Conservation (phyloP, 345 rosid species). For the Linum tenue region DNA sequence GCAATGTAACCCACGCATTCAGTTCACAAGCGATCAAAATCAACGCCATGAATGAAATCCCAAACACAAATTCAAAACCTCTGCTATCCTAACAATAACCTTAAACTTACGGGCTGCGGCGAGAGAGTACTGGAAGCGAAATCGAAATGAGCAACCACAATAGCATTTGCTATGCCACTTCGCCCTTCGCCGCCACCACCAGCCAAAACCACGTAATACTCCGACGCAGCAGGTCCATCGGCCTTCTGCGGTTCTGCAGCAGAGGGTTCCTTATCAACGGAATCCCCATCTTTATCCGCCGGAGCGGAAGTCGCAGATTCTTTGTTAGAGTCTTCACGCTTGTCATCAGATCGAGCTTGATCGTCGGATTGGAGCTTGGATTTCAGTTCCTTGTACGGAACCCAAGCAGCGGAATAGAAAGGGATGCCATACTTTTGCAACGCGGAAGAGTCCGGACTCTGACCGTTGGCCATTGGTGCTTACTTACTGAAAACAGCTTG, state of each 20-base stretch:
- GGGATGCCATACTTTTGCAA: constrained; percentile 74
- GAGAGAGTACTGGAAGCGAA: constrained; percentile 51
- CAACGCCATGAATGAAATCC: background rate
- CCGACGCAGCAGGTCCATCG: background rate
- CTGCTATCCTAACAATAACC: background rate
- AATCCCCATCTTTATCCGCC: background rate
- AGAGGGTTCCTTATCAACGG: background rate
- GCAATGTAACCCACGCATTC: too few species aligned
- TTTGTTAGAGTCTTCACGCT: constrained; percentile 7
- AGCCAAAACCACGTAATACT: constrained; percentile 40
- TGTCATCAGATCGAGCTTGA: constrained; percentile 1
- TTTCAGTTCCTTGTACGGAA: constrained; percentile 38
- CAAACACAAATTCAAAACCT: background rate
- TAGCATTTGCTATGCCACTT: constrained; percentile 72
- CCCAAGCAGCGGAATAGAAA: constrained; percentile 63
- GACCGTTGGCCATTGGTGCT: background rate
- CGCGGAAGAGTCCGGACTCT: constrained; percentile 16
- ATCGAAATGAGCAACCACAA: constrained; percentile 46
- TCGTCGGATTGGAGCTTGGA: constrained; percentile 19
- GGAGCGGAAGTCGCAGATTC: constrained; percentile 12
- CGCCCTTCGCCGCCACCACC: constrained; percentile 93
- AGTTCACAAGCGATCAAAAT: too few species aligned
- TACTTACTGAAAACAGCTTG: background rate
- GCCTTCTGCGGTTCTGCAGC: background rate
- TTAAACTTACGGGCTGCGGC: constrained; percentile 49